Base-by-base conservation (phyloP, 345 rosid genomes). In the Hibiscus tridactylites region DNA sequence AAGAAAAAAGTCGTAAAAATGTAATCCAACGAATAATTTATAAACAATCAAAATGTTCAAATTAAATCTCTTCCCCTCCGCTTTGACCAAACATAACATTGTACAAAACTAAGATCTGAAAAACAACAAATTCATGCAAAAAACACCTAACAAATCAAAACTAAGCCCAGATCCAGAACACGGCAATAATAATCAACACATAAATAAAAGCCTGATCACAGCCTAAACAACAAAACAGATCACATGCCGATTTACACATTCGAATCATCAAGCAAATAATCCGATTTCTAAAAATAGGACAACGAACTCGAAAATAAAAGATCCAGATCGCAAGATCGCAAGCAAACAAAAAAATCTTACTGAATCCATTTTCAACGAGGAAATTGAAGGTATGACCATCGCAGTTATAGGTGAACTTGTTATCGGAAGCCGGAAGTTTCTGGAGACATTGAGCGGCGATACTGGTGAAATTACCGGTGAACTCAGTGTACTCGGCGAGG, bases 341-440 rank as follows among this genome's bases (percentile, higher is more conserved):
- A 39, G 9, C 37, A 35, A 35, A 35, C 37, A 35, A 35, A 35
- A 35, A 35, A 35, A 35, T 4, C 37, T 35, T 35, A 35, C 37
- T 35, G 37, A 35, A 35, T 35, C 37, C 37, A 35, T 87, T 84
- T 78, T 89, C 94, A 62, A 84, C 94, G 79, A 85, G 91, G 82
- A 87, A 89, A 76, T 89, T 89, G 84, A 89, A 89, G 68, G 94
- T 89, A 68, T 89, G 91, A 6, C 94, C 94, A 58, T 89, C 94
- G 78, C 94, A 89, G 80, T 83, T 89, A 80, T 89, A 89, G 72
- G 94, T 87, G 72, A 87, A 88, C 83, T 81, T 85, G 83, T 89
- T 89, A 81, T 83, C 84, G 42, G 88, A 80, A 59, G 91, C 82
- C 0, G 94, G 94, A 42, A 89, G 91, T 76, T 89, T 89, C 78